These are phyloP conservation scores for Cruciata laevipes DNA, from an alignment of 257 asterid species.

Conservation along the genomic window DNA sequence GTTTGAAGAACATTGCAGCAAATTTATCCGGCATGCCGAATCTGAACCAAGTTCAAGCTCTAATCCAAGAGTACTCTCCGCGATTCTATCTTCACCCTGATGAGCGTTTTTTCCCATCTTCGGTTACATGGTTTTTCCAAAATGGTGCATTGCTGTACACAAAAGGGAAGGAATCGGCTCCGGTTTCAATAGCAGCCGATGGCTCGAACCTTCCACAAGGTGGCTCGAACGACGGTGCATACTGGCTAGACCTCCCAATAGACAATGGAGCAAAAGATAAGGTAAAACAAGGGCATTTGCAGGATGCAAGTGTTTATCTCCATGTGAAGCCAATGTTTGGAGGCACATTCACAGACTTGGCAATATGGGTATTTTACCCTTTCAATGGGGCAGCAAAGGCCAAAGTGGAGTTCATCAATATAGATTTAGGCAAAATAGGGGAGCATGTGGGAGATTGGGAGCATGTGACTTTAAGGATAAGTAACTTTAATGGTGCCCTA, in stretches of 20 bases:
- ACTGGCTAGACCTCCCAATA: slow-evolving; percentile 33
- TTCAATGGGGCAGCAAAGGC: slow-evolving; percentile 32
- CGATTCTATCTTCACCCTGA: slow-evolving; percentile 25
- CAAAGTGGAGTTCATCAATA: slow-evolving; percentile 20
- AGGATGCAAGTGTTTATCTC: slow-evolving; percentile 17
- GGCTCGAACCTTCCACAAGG: background rate
- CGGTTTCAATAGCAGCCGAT: background rate
- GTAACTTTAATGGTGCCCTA: slow-evolving; percentile 26
- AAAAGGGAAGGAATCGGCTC: background rate
- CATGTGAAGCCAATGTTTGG: slow-evolving; percentile 36
- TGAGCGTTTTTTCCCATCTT: slow-evolving; percentile 28
- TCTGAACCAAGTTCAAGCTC: slow-evolving; percentile 24
- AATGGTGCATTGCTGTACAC: slow-evolving; percentile 23
- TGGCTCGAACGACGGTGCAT: background rate
- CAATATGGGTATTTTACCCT: slow-evolving; percentile 32
- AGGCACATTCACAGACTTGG: slow-evolving; percentile 24
- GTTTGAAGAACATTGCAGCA: slow-evolving; percentile 26
- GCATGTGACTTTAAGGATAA: slow-evolving; percentile 32
- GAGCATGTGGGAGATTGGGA: slow-evolving; percentile 43
- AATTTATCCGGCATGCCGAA: slow-evolving; percentile 24
- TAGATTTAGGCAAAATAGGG: slow-evolving; percentile 26
- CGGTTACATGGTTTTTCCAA: slow-evolving; percentile 29
- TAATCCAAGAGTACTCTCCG: slow-evolving; percentile 30
- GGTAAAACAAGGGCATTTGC: slow-evolving; percentile 29
- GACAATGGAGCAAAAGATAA: slow-evolving; percentile 11